Evolutionary conservation across 805 yeast genomes (phyloP).

Genomic region (Lachancea meyersii): DNA sequence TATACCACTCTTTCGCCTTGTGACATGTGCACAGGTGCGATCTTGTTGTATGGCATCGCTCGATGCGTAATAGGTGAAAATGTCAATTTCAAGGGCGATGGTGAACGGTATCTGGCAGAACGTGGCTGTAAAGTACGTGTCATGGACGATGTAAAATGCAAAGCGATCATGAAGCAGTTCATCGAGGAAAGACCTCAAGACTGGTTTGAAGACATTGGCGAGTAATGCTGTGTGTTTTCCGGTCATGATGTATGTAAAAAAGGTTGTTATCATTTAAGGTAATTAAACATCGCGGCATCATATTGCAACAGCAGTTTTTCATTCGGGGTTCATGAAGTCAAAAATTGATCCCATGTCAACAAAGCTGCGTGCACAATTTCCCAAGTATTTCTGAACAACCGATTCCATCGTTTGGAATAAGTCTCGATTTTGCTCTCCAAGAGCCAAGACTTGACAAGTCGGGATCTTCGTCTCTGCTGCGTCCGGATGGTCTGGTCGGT

Average conservation of each 20-base stretch:
- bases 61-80: slow-evolving; percentile 90
- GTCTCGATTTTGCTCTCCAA: slow-evolving; percentile 73
- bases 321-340: slow-evolving; percentile 41
- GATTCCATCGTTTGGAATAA: slow-evolving; percentile 47
- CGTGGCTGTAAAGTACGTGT: slow-evolving; percentile 72
- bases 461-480: slow-evolving; percentile 31
- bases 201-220: slow-evolving; percentile 80
- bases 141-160: slow-evolving; percentile 53
- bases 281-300: background rate
- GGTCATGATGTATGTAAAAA: background rate
- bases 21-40: slow-evolving; percentile 93
- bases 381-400: slow-evolving; percentile 66
- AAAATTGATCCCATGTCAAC: slow-evolving; percentile 83
- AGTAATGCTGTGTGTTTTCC: slow-evolving; percentile 10
- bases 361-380: slow-evolving; percentile 80
- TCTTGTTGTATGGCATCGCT: slow-evolving; percentile 78
- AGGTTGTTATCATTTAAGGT: background rate
- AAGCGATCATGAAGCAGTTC: slow-evolving; percentile 67
- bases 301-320: background rate
- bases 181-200: slow-evolving; percentile 70
- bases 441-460: slow-evolving; percentile 57
- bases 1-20: slow-evolving; percentile 93
- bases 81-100: slow-evolving; percentile 66
- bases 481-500: slow-evolving; percentile 32
- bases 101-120: slow-evolving; percentile 61